phyloP scores from a whole-genome alignment of 148 eudicot genomes.

The Chenopodium formosanum region DNA sequence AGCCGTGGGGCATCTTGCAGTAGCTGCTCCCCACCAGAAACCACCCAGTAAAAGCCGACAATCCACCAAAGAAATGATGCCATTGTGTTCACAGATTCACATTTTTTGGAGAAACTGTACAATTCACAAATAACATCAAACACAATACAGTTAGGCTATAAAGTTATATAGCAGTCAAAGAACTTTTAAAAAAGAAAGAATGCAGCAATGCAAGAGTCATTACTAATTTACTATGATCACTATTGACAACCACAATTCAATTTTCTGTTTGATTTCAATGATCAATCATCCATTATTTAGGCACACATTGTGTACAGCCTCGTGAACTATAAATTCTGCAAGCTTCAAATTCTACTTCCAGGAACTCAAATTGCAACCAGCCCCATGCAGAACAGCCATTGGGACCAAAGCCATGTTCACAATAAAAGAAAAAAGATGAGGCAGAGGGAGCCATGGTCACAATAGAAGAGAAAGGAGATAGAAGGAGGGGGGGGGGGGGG shows the following conservation, averaged over 20 bases:
- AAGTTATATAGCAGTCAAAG: slow-evolving; percentile 2
- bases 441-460: too few species aligned
- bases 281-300: background rate
- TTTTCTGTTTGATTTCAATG: background rate
- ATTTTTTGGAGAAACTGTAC: slow-evolving; percentile 57
- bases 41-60: slow-evolving; percentile 92
- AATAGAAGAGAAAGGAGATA: too few species aligned
- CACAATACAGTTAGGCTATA: background rate
- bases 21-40: slow-evolving; percentile 81
- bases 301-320: background rate
- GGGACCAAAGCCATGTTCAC: background rate
- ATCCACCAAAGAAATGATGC: slow-evolving; percentile 96
- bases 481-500: too few species aligned
- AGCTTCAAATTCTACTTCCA: background rate
- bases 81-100: slow-evolving; percentile 83
- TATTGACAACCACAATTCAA: background rate
- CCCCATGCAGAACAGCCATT: background rate
- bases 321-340: background rate
- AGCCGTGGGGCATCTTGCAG: slow-evolving; percentile 70
- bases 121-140: slow-evolving; percentile 15
- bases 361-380: background rate
- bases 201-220: background rate
- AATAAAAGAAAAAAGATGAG: too few species aligned
- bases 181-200: background rate
- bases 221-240: background rate